A percentile compares a stretch with the other conserved stretches of the same genome.
Conservation (phyloP, 768 basidiomycete species). For the Leccinum truebloodii region DNA sequence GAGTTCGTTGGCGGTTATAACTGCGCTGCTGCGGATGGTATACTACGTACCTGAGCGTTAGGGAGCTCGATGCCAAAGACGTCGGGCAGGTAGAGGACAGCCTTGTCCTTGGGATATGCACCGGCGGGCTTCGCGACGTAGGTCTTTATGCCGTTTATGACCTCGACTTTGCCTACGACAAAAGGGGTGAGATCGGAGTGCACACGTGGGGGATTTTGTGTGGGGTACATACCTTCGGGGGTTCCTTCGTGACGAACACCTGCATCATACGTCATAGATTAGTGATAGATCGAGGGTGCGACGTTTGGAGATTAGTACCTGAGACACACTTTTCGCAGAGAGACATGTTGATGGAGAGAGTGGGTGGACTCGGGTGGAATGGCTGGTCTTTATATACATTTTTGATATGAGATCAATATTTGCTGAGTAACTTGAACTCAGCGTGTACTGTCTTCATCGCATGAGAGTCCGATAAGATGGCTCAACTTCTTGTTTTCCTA, state of each 20-base stretch:
- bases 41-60: slow-evolving; percentile 9
- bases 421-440: slow-evolving; percentile 4
- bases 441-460: too few relatives aligned
- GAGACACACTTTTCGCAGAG: slow-evolving; percentile 57
- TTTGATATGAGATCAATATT: background rate
- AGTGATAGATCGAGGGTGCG: background rate
- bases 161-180: slow-evolving; percentile 26
- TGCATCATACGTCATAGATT: slow-evolving; percentile 1
- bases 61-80: slow-evolving; percentile 45
- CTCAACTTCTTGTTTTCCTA: too few relatives aligned
- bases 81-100: slow-evolving; percentile 54
- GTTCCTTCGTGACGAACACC: slow-evolving; percentile 55
- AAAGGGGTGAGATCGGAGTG: background rate
- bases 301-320: slow-evolving; percentile 35
- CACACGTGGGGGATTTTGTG: background rate
- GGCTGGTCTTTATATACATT: background rate
- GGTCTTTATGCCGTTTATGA: slow-evolving; percentile 46
- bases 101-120: slow-evolving; percentile 56
- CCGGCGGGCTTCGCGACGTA: slow-evolving; percentile 56
- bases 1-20: background rate
- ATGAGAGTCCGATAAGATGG: too few relatives aligned
- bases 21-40: background rate
- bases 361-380: background rate
- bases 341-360: slow-evolving; percentile 39
- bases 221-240: slow-evolving; percentile 39